A percentile compares a stretch with the other conserved stretches of the same genome.
These are phyloP conservation scores for Papiliotrema terrestris DNA, from an alignment of 1,284 basidiomycete species.

Conservation along the genomic window DNA sequence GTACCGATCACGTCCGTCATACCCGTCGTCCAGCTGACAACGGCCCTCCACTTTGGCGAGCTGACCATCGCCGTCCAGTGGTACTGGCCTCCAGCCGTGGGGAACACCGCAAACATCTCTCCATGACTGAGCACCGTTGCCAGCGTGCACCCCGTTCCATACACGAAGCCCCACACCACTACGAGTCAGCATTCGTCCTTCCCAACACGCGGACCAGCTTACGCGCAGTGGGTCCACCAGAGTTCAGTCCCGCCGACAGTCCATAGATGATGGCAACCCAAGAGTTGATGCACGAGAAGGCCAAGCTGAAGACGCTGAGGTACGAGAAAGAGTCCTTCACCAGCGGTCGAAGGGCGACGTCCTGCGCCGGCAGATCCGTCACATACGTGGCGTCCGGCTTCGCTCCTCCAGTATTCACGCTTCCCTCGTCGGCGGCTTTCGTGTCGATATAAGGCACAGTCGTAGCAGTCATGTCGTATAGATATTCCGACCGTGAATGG, in stretches of 20 bases:
- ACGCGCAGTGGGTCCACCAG: slow-evolving; percentile 18
- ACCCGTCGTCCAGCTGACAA: slow-evolving; percentile 7
- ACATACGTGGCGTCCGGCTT: too few species aligned
- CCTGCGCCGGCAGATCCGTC: background rate
- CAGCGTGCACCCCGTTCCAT: slow-evolving; percentile 13
- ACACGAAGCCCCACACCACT: slow-evolving; percentile 19
- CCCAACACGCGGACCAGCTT: background rate
- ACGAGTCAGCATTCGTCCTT: background rate
- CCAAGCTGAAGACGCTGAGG: slow-evolving; percentile 12
- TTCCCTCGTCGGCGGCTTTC: too few species aligned
- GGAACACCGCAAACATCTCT: slow-evolving; percentile 15
- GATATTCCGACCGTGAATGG: too few species aligned
- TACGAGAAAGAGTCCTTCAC: slow-evolving; percentile 7
- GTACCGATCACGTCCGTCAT: slow-evolving; percentile 6
- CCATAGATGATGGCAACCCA: slow-evolving; percentile 17
- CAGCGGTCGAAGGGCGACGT: background rate
- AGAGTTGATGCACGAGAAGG: slow-evolving; percentile 16
- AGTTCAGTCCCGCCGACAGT: slow-evolving; percentile 12
- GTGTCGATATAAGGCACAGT: too few species aligned
- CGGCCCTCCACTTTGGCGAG: slow-evolving; percentile 1
- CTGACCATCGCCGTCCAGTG: slow-evolving; percentile 9
- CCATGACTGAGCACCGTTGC: slow-evolving; percentile 12
- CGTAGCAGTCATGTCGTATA: too few species aligned
- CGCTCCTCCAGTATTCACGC: too few species aligned
- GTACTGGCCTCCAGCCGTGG: slow-evolving; percentile 8